Percentiles rank a stretch among this genome's conserved stretches.
phyloP scores from a whole-genome alignment of 164 flowering plant genomes.

The Macadamia integrifolia region DNA sequence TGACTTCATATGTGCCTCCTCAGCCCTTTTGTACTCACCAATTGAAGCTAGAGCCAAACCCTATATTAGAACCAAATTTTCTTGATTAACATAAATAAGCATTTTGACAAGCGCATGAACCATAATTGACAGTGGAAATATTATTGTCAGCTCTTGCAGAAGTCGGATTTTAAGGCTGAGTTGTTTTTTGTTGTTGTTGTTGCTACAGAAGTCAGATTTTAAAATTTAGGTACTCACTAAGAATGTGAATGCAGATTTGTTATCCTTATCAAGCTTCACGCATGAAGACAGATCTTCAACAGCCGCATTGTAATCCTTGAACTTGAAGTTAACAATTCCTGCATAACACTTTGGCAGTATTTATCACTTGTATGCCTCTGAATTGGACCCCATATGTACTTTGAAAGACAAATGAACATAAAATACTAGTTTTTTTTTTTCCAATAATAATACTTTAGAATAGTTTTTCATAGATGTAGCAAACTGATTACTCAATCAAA shows the following conservation, averaged over 20 bases:
- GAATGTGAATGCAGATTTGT: constrained; percentile 84
- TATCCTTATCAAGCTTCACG: constrained; percentile 62
- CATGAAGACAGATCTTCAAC: constrained; percentile 75
- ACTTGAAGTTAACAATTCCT: constrained; percentile 92
- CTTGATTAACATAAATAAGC: background rate
- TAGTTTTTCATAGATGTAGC: too few species aligned
- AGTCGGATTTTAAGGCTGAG: background rate
- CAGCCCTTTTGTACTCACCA: constrained; percentile 81
- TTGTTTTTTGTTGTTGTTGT: too few species aligned
- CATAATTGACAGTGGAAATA: background rate
- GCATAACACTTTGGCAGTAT: constrained; percentile 22
- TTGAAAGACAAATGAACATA: background rate
- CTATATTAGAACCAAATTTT: constrained; percentile 23
- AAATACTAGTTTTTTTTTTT: background rate
- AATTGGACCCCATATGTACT: background rate
- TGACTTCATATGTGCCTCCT: constrained; percentile 78
- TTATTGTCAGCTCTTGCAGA: constrained; percentile 2
- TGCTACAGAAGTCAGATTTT: constrained; percentile 2
- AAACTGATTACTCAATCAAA: too few species aligned
- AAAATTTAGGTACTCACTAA: constrained; percentile 44
- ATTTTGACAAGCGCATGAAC: background rate
- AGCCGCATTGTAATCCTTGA: constrained; percentile 79
- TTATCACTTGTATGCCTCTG: constrained; percentile 3
- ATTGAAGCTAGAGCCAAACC: constrained; percentile 78
- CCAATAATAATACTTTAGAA: too few species aligned